Evolutionary conservation across 768 basidiomycete genomes (phyloP).

Genomic region (Solioccasus polychromus): DNA sequence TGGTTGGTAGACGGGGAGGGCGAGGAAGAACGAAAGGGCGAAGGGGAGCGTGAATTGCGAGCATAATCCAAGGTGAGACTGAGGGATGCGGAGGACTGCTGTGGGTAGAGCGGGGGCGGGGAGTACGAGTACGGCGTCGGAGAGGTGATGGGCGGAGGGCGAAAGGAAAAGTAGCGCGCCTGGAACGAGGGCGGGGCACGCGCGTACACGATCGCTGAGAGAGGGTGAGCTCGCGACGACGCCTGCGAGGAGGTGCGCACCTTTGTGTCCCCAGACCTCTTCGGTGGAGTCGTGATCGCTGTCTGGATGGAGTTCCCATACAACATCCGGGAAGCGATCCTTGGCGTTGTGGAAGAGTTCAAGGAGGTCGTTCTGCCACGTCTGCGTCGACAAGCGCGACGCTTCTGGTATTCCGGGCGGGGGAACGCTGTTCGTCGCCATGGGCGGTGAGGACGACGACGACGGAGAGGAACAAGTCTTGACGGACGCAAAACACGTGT

Average conservation of each 20-base stretch:
- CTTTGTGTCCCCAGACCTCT: slow-evolving; percentile 92
- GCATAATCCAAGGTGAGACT: slow-evolving; percentile 43
- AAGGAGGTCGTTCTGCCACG: slow-evolving; percentile 82
- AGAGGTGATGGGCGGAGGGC: slow-evolving; percentile 52
- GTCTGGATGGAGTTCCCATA: slow-evolving; percentile 77
- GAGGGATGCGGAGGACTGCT: slow-evolving; percentile 62
- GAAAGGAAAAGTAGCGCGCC: slow-evolving; percentile 80
- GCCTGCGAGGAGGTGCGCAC: slow-evolving; percentile 39
- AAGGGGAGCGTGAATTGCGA: slow-evolving; percentile 43
- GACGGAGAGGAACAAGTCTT: slow-evolving; percentile 15
- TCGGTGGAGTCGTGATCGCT: slow-evolving; percentile 48
- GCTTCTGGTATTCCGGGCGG: slow-evolving; percentile 48
- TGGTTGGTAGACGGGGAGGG: slow-evolving; percentile 44
- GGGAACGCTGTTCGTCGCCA: slow-evolving; percentile 27
- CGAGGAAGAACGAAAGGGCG: slow-evolving; percentile 43
- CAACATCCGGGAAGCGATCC: slow-evolving; percentile 93
- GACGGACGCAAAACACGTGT: slow-evolving; percentile 29
- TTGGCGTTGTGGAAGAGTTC: slow-evolving; percentile 78
- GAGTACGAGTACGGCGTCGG: slow-evolving; percentile 50
- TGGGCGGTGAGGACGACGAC: slow-evolving; percentile 25
- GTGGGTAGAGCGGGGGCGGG: slow-evolving; percentile 49
- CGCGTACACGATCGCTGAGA: slow-evolving; percentile 86
- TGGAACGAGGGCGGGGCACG: slow-evolving; percentile 93
- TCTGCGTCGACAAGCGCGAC: slow-evolving; percentile 58
- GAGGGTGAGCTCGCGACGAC: slow-evolving; percentile 1